These are phyloP conservation scores for Candida maesae DNA, from an alignment of 805 yeast species.

Conservation along the genomic window DNA sequence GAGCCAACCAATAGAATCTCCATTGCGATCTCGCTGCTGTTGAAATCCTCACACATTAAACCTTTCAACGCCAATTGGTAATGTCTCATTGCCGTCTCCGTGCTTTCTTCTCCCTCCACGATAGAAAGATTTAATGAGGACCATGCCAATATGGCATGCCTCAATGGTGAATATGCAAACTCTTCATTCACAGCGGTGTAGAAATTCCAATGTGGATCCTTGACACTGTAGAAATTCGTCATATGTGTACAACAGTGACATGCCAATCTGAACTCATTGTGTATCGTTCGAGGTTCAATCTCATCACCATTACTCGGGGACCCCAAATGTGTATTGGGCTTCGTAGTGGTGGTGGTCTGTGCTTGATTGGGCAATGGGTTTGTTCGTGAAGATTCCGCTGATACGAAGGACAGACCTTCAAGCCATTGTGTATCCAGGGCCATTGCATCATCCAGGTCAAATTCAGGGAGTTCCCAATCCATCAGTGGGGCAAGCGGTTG, in stretches of 20 bases:
- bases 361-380: not conserved
- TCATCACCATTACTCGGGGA: not conserved
- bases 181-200: constrained; percentile 8
- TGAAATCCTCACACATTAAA: constrained; percentile 5
- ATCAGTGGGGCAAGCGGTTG: constrained; percentile 5
- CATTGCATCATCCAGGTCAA: constrained; percentile 5
- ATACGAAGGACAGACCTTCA: constrained; percentile 4
- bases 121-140: constrained; percentile 5
- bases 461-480: constrained; percentile 4
- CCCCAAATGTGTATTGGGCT: too few relatives aligned
- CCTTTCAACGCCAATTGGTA: constrained; percentile 7
- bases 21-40: constrained; percentile 4
- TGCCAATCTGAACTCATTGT: constrained; percentile 8
- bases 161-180: constrained; percentile 5
- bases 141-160: constrained; percentile 8
- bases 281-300: constrained; percentile 1
- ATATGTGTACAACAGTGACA: constrained; percentile 9
- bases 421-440: constrained; percentile 9
- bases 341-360: too few relatives aligned
- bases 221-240: constrained; percentile 8
- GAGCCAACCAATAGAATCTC: constrained; percentile 7
- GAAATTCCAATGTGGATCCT: constrained; percentile 10
- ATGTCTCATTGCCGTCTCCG: constrained; percentile 4
- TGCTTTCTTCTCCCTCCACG: not conserved
- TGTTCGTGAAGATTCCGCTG: not conserved